Conservation (phyloP, 2,329 filamentous ascomycete species). For the Teratosphaeria epicoccoides region DNA sequence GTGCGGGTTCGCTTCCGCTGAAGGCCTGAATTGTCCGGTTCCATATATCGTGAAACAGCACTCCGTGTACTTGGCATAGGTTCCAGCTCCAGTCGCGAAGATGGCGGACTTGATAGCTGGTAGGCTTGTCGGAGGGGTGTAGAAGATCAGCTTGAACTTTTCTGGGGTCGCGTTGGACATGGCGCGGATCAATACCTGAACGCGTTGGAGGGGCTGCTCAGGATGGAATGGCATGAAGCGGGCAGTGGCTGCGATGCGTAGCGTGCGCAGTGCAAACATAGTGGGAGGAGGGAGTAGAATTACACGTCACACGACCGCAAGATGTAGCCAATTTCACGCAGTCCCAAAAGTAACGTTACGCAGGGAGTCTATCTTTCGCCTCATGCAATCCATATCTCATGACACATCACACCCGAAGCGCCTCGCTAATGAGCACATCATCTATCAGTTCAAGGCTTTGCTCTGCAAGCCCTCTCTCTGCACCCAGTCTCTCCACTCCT, state of each 20-base stretch:
- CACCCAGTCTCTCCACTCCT: slow-evolving; percentile 68
- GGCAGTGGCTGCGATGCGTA: neutral
- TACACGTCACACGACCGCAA: too few relatives aligned
- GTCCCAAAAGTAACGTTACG: neutral
- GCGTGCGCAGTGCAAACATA: neutral
- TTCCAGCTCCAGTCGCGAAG: slow-evolving; percentile 36
- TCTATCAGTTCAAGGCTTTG: neutral
- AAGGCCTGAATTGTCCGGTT: slow-evolving; percentile 56
- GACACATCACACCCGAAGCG: neutral
- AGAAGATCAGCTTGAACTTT: slow-evolving; percentile 37
- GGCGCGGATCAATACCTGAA: neutral
- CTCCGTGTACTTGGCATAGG: slow-evolving; percentile 34
- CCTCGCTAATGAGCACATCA: neutral
- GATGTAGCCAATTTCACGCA: too few relatives aligned
- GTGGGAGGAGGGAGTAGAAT: neutral
- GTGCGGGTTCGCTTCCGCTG: slow-evolving; percentile 49
- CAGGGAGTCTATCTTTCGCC: neutral
- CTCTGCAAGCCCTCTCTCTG: neutral
- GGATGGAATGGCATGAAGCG: neutral
- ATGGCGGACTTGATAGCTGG: slow-evolving; percentile 33
- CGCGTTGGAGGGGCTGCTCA: neutral
- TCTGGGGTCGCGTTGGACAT: neutral
- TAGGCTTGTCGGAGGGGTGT: slow-evolving; percentile 30
- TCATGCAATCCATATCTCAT: neutral
- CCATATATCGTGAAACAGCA: slow-evolving; percentile 32